A percentile compares a stretch with the other conserved stretches of the same genome.
phyloP scores from a whole-genome alignment of 768 basidiomycete species.

The Lyophyllum semitale region DNA sequence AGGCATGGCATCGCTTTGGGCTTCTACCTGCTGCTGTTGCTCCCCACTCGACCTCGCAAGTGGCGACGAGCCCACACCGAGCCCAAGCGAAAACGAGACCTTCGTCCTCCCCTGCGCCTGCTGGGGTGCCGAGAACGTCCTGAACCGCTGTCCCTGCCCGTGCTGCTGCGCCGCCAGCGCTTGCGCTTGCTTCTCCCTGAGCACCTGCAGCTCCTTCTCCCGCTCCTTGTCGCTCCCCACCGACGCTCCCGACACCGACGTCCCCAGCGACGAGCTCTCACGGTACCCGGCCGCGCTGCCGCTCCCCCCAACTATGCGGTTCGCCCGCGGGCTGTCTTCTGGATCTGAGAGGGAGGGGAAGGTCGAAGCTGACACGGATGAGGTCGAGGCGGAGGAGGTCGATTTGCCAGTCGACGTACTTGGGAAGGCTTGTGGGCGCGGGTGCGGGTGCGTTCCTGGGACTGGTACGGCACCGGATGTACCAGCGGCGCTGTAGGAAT shows the following conservation, averaged over 20 bases:
- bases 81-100: conserved; percentile 1
- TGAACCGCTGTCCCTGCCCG: neutral
- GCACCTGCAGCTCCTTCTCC: neutral
- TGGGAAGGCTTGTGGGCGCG: too few relatives aligned
- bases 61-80: conserved; percentile 7
- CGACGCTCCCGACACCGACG: conserved; percentile 11
- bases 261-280: conserved; percentile 11
- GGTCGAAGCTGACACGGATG: conserved; percentile 8
- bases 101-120: neutral
- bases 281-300: neutral
- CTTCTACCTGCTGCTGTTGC: neutral
- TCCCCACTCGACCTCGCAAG: neutral
- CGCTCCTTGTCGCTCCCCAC: conserved; percentile 2
- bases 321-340: conserved; percentile 1
- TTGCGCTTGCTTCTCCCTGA: neutral
- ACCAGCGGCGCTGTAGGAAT: conserved; percentile 23
- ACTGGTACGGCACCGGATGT: neutral
- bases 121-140: conserved; percentile 17
- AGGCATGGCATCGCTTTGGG: neutral
- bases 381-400: neutral
- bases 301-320: neutral
- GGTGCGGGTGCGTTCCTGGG: too few relatives aligned
- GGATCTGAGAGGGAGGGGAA: conserved; percentile 17
- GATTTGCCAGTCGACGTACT: neutral
- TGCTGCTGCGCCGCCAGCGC: neutral